Percentiles rank a stretch among this genome's conserved stretches.
Evolutionary conservation across 257 asterid species (phyloP).

Genomic region (Sherardia arvensis): DNA sequence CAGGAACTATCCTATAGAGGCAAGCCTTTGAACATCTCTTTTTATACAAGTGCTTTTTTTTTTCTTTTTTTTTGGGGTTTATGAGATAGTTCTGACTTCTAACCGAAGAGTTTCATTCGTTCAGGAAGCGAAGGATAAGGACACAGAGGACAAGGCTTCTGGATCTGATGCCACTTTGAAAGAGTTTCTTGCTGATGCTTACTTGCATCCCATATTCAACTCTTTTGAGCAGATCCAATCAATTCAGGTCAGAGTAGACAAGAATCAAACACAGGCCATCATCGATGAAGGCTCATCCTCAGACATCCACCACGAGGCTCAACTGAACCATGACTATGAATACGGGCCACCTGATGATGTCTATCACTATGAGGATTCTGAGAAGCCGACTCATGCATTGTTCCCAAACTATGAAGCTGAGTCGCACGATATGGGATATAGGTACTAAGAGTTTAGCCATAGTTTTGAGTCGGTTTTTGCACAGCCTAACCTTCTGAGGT

Average conservation of each 20-base stretch:
- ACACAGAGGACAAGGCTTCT: constrained; percentile 42
- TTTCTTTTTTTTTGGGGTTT: too few relatives aligned
- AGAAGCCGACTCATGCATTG: background rate
- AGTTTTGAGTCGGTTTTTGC: constrained; percentile 2
- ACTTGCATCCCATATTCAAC: constrained; percentile 84
- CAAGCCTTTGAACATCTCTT: constrained; percentile 11
- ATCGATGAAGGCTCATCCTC: constrained; percentile 50
- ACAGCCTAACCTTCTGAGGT: constrained; percentile 11
- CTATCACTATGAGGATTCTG: constrained; percentile 22
- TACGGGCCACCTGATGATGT: constrained; percentile 27
- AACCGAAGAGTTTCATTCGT: background rate
- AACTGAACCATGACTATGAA: constrained; percentile 39
- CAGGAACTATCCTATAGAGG: constrained; percentile 90
- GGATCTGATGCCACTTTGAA: constrained; percentile 47
- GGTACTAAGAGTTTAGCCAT: constrained; percentile 23
- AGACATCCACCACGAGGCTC: constrained; percentile 23
- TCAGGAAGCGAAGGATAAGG: constrained; percentile 94
- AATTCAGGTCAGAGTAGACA: constrained; percentile 51
- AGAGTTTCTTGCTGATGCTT: constrained; percentile 74
- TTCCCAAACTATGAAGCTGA: constrained; percentile 20
- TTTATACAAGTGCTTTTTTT: background rate
- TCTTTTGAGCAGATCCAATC: constrained; percentile 73
- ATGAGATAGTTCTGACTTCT: background rate
- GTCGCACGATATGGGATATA: constrained; percentile 38
- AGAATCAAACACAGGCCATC: constrained; percentile 20